Evolutionary conservation across 176 grass and related monocot genomes (phyloP).

Genomic region (Puya raimondii): DNA sequence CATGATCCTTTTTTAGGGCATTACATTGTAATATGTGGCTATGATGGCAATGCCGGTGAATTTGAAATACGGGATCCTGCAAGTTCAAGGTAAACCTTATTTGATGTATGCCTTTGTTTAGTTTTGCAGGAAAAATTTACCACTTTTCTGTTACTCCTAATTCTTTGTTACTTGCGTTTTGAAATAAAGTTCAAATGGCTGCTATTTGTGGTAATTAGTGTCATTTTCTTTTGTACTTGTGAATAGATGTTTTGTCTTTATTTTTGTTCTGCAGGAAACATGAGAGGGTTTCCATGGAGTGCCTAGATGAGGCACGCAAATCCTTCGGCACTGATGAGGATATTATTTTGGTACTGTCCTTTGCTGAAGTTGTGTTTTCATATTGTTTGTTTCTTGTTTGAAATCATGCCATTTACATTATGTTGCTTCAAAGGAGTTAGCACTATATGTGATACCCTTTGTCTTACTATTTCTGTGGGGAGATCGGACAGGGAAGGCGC

Average conservation of each 20-base stretch:
- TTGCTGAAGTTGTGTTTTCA: background rate
- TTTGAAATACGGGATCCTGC: slow-evolving; percentile 99
- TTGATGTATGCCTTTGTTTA: background rate
- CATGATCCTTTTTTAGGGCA: slow-evolving; percentile 44
- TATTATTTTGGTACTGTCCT: slow-evolving; percentile 69
- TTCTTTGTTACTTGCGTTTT: no score
- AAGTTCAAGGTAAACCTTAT: slow-evolving; percentile 59
- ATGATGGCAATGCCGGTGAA: slow-evolving; percentile 65
- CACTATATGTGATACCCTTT: background rate
- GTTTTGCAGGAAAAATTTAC: no score
- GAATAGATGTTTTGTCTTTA: background rate
- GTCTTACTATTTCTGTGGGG: no score
- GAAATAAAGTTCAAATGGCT: no score
- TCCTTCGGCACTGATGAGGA: slow-evolving; percentile 96
- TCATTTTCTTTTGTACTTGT: background rate
- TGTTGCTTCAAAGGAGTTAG: background rate
- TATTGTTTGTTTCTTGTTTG: background rate
- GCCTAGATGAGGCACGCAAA: slow-evolving; percentile 81
- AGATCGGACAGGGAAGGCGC: no score
- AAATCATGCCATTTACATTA: background rate
- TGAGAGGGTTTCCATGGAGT: slow-evolving; percentile 71
- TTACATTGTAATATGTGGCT: slow-evolving; percentile 94
- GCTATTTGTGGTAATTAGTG: no score
- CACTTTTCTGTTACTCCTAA: no score
- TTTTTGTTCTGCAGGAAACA: slow-evolving; percentile 24